Conservation (phyloP, 176 grass and related monocot genomes). For the Oryza glumipatula region DNA sequence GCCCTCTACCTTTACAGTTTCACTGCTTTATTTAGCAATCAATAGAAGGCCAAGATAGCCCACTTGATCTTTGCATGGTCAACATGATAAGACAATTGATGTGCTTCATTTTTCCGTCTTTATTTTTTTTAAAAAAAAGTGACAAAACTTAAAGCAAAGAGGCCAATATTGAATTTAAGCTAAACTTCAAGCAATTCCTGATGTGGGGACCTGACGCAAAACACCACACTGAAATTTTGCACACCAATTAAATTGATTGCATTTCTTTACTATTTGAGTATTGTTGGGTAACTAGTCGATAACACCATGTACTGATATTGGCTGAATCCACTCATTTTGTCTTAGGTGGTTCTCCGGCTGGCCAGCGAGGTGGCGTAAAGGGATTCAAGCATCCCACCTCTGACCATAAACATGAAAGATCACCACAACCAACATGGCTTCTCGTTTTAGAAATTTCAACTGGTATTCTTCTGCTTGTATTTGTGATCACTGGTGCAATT, state of each 20-base stretch:
- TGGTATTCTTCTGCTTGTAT: constrained; percentile 76
- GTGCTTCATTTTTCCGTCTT: neutral
- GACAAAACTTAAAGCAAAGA: neutral
- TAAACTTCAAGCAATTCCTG: neutral
- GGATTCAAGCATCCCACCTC: constrained; percentile 45
- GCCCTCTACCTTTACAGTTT: no score
- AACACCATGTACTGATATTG: constrained; percentile 17
- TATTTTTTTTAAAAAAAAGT: no score
- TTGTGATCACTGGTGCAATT: constrained; percentile 58
- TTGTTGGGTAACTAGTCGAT: neutral
- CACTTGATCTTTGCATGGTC: neutral
- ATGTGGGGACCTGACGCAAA: neutral
- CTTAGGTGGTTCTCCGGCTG: constrained; percentile 62
- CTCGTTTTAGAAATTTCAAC: constrained; percentile 88
- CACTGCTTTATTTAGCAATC: neutral
- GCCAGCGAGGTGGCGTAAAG: constrained; percentile 39
- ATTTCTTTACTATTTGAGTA: constrained; percentile 4
- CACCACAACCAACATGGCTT: constrained; percentile 86
- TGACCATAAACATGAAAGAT: constrained; percentile 51
- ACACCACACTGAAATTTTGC: neutral
- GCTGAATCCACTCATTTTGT: constrained; percentile 35
- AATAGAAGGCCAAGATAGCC: neutral
- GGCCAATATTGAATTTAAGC: neutral
- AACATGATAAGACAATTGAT: neutral
- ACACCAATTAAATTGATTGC: neutral